These are phyloP conservation scores for Calocybe cyanea DNA, from an alignment of 768 basidiomycete genomes.

Conservation along the genomic window DNA sequence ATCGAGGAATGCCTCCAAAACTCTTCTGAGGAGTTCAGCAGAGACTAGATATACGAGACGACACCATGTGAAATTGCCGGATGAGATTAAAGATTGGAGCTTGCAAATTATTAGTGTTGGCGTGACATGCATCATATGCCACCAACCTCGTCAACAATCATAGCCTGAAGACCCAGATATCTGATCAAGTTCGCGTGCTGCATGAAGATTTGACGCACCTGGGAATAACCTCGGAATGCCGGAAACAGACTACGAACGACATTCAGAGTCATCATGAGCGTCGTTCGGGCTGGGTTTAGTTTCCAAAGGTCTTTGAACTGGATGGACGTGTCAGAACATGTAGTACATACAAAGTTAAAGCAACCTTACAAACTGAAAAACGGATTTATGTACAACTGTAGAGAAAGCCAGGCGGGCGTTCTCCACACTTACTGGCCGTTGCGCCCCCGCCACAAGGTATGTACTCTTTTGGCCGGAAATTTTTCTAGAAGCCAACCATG, in stretches of 20 bases:
- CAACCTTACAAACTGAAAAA: constrained; percentile 47
- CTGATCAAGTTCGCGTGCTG: constrained; percentile 16
- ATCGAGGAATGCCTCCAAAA: constrained; percentile 63
- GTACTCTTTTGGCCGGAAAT: constrained; percentile 41
- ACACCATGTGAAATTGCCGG: constrained; percentile 69
- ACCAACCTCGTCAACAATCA: constrained; percentile 80
- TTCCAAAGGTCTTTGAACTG: constrained; percentile 41
- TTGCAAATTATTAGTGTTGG: constrained; percentile 25
- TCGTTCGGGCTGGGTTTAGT: constrained; percentile 65
- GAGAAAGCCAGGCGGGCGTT: constrained; percentile 55
- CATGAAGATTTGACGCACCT: constrained; percentile 35
- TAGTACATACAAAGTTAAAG: constrained; percentile 5
- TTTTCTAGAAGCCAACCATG: constrained; percentile 57
- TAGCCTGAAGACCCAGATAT: constrained; percentile 38
- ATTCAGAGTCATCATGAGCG: constrained; percentile 69
- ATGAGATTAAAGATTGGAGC: constrained; percentile 68
- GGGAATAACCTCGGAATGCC: constrained; percentile 81
- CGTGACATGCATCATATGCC: constrained; percentile 13
- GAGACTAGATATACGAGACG: constrained; percentile 55
- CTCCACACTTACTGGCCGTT: constrained; percentile 52
- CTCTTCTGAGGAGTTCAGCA: constrained; percentile 61
- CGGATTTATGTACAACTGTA: constrained; percentile 49
- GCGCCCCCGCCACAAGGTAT: constrained; percentile 62
- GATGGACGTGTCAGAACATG: constrained; percentile 10
- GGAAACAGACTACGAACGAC: constrained; percentile 72